phyloP scores from a whole-genome alignment of 2,329 filamentous ascomycete genomes.

The Chaetomium sp. region DNA sequence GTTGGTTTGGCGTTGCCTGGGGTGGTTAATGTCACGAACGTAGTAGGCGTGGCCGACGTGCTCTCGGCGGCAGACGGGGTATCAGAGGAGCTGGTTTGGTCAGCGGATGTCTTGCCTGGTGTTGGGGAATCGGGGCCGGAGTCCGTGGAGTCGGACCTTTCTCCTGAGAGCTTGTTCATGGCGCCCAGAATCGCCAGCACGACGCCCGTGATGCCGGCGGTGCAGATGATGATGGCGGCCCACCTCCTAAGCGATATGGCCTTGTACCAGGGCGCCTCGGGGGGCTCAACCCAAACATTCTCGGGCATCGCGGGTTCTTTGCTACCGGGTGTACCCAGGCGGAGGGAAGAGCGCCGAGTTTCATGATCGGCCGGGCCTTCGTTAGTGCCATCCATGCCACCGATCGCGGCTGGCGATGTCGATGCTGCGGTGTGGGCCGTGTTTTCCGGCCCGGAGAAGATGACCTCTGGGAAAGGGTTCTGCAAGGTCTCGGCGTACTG shows the following conservation, averaged over 20 bases:
- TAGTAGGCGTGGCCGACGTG: background rate
- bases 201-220: slow-evolving; percentile 30
- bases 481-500: slow-evolving; percentile 29
- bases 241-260: slow-evolving; percentile 25
- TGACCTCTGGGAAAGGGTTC: slow-evolving; percentile 29
- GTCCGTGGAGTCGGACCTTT: slow-evolving; percentile 20
- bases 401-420: slow-evolving; percentile 7
- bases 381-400: slow-evolving; percentile 13
- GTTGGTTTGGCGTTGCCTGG: slow-evolving; percentile 13
- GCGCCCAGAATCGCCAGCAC: slow-evolving; percentile 34
- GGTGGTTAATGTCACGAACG: slow-evolving; percentile 7
- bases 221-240: slow-evolving; percentile 24
- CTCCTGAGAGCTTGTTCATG: slow-evolving; percentile 25
- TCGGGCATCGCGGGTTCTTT: slow-evolving; percentile 25
- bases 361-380: slow-evolving; percentile 10
- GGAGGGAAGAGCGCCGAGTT: slow-evolving; percentile 11
- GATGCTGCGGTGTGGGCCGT: background rate
- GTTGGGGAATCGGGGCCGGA: background rate
- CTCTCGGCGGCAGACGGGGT: background rate
- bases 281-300: slow-evolving; percentile 27
- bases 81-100: slow-evolving; percentile 13
- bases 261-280: slow-evolving; percentile 31
- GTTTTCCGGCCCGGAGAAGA: slow-evolving; percentile 1
- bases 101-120: slow-evolving; percentile 1
- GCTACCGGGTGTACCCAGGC: slow-evolving; percentile 16